Base-by-base conservation (phyloP, 2,329 filamentous ascomycete genomes). In the Chaetomium strumarium region DNA sequence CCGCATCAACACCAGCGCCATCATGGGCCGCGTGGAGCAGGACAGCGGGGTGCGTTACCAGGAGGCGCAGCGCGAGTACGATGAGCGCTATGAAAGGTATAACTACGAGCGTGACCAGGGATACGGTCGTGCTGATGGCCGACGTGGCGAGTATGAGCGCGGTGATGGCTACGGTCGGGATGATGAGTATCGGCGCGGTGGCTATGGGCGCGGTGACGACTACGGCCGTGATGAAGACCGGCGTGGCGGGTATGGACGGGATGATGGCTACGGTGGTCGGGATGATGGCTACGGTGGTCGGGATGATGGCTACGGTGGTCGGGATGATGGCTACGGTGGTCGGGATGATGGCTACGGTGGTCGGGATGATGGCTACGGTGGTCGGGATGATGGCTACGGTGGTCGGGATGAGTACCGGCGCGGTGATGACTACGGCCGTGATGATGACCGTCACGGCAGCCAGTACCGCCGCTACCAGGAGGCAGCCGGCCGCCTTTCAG, bases 391-490 rank as follows among this genome's bases (percentile, higher is more conserved):
- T 45, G 64, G 64, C 5, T 66, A 67, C 49, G 6, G 43, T 43
- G 58, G 41, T 45, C 48, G n/a, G 3, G 30, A 16, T 14, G 40
- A 42, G n/a, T n/a, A n/a, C 17, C 10, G 12, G 7, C 5, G 14
- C 3, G 24, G 20, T 1, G 19, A 24, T 16, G 17, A 19, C 5
- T 41, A 42, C 38, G 38, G 17, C 10, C 45, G 20, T 19, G 34
- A 12, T 13, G 34, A 17, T 34, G 44, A 45, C 34, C 49, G 41
- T 20, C 31, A 24, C 11, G 53, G 58, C 42, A 70, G 72, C 46
- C 73, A 76, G 49, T 91, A 85, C 68, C 72, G 83, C 51, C 77
- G 80, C 53, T 93, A 95, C 66, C 90, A 95, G 65, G 71, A 83
- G 55, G 82, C 83, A 24, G 84, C 87, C 0, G 71, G 77, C 5